Conservation (phyloP, 208 protist genomes). For the Leishmania turanica region DNA sequence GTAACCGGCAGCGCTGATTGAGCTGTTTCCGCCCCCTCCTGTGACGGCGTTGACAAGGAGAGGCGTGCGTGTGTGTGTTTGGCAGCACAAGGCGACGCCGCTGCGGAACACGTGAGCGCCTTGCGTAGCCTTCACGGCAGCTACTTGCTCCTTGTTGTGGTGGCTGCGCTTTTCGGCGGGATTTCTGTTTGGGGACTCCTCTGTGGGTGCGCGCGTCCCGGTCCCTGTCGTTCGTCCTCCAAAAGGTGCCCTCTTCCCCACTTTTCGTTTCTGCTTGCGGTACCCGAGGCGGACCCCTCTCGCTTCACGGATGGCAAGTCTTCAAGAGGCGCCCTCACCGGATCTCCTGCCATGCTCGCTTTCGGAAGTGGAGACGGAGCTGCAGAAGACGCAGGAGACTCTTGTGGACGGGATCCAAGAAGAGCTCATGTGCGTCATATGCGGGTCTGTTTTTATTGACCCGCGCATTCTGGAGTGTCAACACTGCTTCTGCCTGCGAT, state of each 20-base stretch:
- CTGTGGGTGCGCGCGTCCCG: too few relatives aligned
- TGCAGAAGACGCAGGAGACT: slow-evolving; percentile 7
- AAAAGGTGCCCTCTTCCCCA: background rate
- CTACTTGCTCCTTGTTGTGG: background rate
- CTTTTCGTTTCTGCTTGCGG: background rate
- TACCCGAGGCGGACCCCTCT: background rate
- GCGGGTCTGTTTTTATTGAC: slow-evolving; percentile 53
- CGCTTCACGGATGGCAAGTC: background rate
- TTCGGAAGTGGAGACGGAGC: slow-evolving; percentile 1
- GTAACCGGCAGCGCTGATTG: background rate
- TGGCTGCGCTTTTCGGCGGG: background rate
- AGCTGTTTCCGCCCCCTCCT: background rate
- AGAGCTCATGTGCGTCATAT: slow-evolving; percentile 58
- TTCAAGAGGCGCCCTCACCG: background rate
- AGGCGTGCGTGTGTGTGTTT: background rate
- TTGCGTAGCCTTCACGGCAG: background rate
- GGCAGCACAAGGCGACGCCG: background rate
- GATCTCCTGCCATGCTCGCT: slow-evolving; percentile 15
- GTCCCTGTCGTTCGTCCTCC: background rate
- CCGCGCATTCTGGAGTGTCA: slow-evolving; percentile 71
- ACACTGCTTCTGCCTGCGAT: slow-evolving; percentile 76
- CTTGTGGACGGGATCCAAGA: slow-evolving; percentile 32
- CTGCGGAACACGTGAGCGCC: background rate
- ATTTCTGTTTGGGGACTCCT: background rate
- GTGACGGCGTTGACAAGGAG: background rate